Base-by-base conservation (phyloP, 768 basidiomycete species). In the Lactifluus subvellereus region DNA sequence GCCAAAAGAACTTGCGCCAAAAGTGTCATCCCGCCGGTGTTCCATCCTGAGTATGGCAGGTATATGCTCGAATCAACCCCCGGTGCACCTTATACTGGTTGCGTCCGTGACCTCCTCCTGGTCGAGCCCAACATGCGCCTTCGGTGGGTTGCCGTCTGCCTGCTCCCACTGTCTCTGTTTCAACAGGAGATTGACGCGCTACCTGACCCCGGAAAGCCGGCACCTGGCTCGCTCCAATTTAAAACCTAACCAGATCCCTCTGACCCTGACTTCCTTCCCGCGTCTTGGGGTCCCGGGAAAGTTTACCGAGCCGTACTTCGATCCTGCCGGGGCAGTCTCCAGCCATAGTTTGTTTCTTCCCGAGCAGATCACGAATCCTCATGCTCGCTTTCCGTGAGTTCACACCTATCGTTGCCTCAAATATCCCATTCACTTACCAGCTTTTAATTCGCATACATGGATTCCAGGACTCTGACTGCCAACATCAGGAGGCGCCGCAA, bases 31-130 rank as follows among this genome's bases (percentile, higher is more conserved):
- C 58, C 38, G 50, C 97, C 97, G 2, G 89, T 87, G 13, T 98
- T 95, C 71, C 97, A 98, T 72, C 96, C 96, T 18, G 97, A 99
- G 75, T 99, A 98, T 77, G 97, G 97, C 45, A 84, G 95, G 43
- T 98, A 91, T 77, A 99, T 99, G 97, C 82, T 99, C 57, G 97
- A 99, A 73, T 94, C 94, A 3, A 99, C 96, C 0, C 97, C 97
- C 0, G 97, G 97, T 2, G 85, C 87, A 54, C 97, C 97, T 2
- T 98, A 98, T 76, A 89, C 91, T 6, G 94, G 92, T 10, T 87
- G 84, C 16, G 84, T 98, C 45, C 80, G 81, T 30, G 94, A 96
- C 73, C 81, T 98, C 20, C 79, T 98, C 42, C 83, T 87, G 6
- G 95, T 99, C 6, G 96, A 99, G 76, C 76, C 79, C 52, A 94